Evolutionary conservation across 208 protist species (phyloP), one percentile per base, ranked within the genome.

Genomic region (Acanthamoeba castellanii): DNA sequence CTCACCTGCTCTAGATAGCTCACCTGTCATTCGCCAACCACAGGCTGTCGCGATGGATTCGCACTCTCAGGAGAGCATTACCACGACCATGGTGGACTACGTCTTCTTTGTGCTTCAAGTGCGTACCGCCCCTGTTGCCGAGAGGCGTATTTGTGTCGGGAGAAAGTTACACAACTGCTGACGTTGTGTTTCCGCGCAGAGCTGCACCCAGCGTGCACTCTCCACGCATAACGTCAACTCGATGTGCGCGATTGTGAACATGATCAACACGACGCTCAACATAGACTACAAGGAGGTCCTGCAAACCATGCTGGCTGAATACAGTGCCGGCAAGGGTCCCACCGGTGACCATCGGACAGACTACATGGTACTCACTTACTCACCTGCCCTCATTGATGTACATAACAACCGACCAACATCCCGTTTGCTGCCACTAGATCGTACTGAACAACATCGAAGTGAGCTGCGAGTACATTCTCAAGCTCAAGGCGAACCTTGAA

Each of bases 401-500:
- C 14, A 22, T 84, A 37, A 34, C 22, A 47, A 55, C n/a, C 64
- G 25, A 72, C 52, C 66, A 74, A 34, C 66, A 22, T 34, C 27
- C 66, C 66, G 2, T 6, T 74, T 37, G 32, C 5, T 88, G 7
- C 9, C 13, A 3, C 64, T 37, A 92, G 87, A 68, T 92, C 27
- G 87, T 92, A 32, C 32, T 92, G 30, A 92, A 92, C 61, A 92
- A 92, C 59, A 76, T 92, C 61, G 87, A 92, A 50, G 87, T 92
- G 64, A 92, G 87, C 42, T 76, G 87, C 37, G 87, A 92, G 27
- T 92, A 76, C 59, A 92, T 92, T 52, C 61, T 92, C 22, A 92
- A 68, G 87, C 87, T 92, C 22, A 92, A 92, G 87, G 37, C 7
- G 20, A 74, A 74, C 37, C 87, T 92, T 6, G 87, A 92, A 18